Evolutionary conservation across 108 stramenopile species (phyloP).

Genomic region (Pseudonitzschia multiseries): DNA sequence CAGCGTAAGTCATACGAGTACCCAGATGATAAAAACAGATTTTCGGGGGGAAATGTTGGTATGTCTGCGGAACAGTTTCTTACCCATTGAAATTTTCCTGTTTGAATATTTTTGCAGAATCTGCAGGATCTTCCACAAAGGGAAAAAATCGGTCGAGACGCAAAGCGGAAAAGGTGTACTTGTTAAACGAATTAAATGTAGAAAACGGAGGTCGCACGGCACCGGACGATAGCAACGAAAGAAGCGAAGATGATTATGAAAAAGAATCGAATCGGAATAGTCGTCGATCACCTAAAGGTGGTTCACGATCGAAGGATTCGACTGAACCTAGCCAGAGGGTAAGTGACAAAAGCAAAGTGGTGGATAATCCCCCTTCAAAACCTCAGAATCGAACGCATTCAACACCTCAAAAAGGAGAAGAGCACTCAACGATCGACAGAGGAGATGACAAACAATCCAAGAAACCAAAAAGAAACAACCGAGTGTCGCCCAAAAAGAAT

Average conservation of each 20-base stretch:
- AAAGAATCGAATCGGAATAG: slow-evolving; percentile 7
- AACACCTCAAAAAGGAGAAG: neutral
- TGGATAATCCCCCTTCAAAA: slow-evolving; percentile 13
- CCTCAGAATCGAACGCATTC: slow-evolving; percentile 10
- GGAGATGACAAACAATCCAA: slow-evolving; percentile 1
- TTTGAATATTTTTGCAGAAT: neutral
- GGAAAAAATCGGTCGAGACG: slow-evolving; percentile 16
- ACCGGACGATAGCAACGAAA: slow-evolving; percentile 20
- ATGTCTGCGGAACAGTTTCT: slow-evolving; percentile 22
- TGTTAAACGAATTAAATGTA: slow-evolving; percentile 9
- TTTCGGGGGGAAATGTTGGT: slow-evolving; percentile 18
- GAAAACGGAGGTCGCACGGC: neutral
- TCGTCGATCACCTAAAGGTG: neutral
- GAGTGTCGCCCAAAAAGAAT: slow-evolving; percentile 12
- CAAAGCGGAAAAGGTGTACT: slow-evolving; percentile 6
- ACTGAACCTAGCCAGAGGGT: slow-evolving; percentile 10
- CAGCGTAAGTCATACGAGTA: slow-evolving; percentile 4
- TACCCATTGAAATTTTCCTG: neutral
- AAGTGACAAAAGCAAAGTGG: neutral
- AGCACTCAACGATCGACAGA: neutral
- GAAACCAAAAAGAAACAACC: slow-evolving; percentile 20
- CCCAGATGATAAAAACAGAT: no score
- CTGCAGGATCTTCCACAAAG: slow-evolving; percentile 12
- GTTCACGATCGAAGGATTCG: slow-evolving; percentile 5
- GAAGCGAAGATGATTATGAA: neutral